Evolutionary conservation across 352 stramenopile genomes (phyloP), one percentile per base, ranked within the genome.

Genomic region (Thalassiosira livingstoniorum): DNA sequence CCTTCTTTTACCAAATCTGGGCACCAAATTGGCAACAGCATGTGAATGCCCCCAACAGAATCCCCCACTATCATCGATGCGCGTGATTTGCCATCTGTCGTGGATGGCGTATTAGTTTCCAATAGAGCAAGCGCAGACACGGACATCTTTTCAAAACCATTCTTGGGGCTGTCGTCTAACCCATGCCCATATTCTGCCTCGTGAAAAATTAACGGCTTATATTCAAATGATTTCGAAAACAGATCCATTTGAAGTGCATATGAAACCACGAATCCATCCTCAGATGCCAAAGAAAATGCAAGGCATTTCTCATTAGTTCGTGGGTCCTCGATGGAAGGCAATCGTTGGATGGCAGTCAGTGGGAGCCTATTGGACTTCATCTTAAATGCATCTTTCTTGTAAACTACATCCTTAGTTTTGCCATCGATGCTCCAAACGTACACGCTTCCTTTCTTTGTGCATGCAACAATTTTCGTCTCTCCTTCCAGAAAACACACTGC

Each of bases 201-300:
- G n/a, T n/a, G n/a, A n/a, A n/a, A n/a, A n/a, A n/a, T n/a, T n/a
- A n/a, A n/a, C n/a, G n/a, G n/a, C n/a, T n/a, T n/a, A n/a, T n/a
- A n/a, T n/a, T n/a, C n/a, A n/a, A n/a, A n/a, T n/a, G n/a, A n/a
- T n/a, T n/a, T n/a, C n/a, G n/a, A n/a, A n/a, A n/a, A n/a, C n/a
- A n/a, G n/a, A n/a, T n/a, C n/a, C n/a, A n/a, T n/a, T n/a, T n/a
- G 45, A 11, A 84, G 31, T 39, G 51, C 25, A 75, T 76, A 84
- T 0, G 69, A 76, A 27, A 84, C 42, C 15, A 84, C 77, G 39
- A 73, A 80, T 23, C 69, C 77, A 77, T 84, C 77, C 27, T 64
- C 57, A n/a, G 69, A 78, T 27, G 58, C 65, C 11, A 69, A 77
- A 39, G 65, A 39, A 53, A 84, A 80, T n/a, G 42, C 61, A 4